Percentiles rank a stretch among this genome's conserved stretches.
Evolutionary conservation across 2,329 filamentous ascomycete genomes (phyloP).

Genomic region (Nigrospora sphaerica): DNA sequence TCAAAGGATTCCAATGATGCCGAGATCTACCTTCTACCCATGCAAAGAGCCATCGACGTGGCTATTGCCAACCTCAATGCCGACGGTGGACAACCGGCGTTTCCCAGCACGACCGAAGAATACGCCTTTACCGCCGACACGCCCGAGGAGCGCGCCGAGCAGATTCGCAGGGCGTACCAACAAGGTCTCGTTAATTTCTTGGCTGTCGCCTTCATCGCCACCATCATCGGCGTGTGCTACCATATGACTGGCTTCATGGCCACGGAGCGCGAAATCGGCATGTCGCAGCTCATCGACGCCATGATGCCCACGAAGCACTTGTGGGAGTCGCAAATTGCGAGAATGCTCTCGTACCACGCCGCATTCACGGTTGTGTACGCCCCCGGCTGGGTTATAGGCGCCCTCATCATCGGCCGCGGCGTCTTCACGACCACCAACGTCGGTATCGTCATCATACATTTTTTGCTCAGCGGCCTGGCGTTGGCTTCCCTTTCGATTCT

Average conservation of each 20-base stretch:
- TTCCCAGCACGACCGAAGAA: conserved; percentile 48
- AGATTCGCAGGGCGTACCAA: conserved; percentile 66
- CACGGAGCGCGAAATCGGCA: conserved; percentile 76
- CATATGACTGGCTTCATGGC: conserved; percentile 83
- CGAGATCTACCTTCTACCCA: conserved; percentile 69
- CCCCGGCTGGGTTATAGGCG: conserved; percentile 76
- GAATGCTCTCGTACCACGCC: conserved; percentile 73
- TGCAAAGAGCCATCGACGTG: conserved; percentile 72
- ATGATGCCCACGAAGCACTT: conserved; percentile 74
- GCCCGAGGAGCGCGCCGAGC: conserved; percentile 54
- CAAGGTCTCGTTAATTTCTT: conserved; percentile 67
- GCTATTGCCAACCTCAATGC: conserved; percentile 56
- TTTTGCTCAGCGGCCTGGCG: conserved; percentile 69
- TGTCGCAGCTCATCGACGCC: conserved; percentile 81
- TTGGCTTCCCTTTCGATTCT: conserved; percentile 76
- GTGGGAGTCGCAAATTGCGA: conserved; percentile 71
- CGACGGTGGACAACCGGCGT: conserved; percentile 18
- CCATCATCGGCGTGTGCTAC: conserved; percentile 75
- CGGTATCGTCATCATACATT: conserved; percentile 64
- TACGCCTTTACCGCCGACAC: conserved; percentile 73
- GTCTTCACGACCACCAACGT: conserved; percentile 59
- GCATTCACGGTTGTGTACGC: conserved; percentile 75
- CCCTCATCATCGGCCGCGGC: conserved; percentile 52
- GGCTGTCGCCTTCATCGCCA: conserved; percentile 71
- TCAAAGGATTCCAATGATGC: conserved; percentile 62